Evolutionary conservation across 805 yeast species (phyloP).

Genomic region (Diddensiella santjacobensis): DNA sequence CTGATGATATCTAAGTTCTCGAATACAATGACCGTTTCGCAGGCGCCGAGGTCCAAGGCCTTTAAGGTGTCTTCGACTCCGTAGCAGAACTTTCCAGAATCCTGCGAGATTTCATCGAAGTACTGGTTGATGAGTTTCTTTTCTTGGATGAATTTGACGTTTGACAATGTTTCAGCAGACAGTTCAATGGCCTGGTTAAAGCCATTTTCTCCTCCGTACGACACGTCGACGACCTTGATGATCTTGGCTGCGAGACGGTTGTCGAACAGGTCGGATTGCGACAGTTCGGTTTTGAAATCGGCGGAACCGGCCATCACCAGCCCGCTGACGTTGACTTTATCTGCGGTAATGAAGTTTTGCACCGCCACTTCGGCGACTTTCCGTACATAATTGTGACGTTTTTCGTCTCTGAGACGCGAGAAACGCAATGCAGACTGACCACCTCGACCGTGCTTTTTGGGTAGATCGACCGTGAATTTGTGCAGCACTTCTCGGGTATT

Average conservation of each 20-base stretch:
- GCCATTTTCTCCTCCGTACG: slow-evolving; percentile 99
- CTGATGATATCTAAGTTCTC: slow-evolving; percentile 87
- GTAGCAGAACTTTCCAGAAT: slow-evolving; percentile 95
- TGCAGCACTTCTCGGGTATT: slow-evolving; percentile 95
- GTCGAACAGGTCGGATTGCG: slow-evolving; percentile 91
- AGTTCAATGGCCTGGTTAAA: slow-evolving; percentile 98
- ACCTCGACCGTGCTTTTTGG: slow-evolving; percentile 99
- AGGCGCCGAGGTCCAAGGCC: slow-evolving; percentile 94
- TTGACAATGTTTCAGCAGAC: slow-evolving; percentile 93
- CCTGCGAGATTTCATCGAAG: slow-evolving; percentile 97
- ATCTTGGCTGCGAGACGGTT: slow-evolving; percentile 81
- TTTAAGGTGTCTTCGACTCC: slow-evolving; percentile 95
- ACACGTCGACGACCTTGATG: slow-evolving; percentile 89
- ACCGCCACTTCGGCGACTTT: slow-evolving; percentile 98
- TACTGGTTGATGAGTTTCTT: slow-evolving; percentile 88
- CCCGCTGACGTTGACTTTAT: slow-evolving; percentile 92
- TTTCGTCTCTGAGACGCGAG: slow-evolving; percentile 97
- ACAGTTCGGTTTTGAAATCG: slow-evolving; percentile 93
- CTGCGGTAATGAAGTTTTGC: slow-evolving; percentile 91
- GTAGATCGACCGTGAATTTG: slow-evolving; percentile 94
- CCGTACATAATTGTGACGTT: slow-evolving; percentile 97
- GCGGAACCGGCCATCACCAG: slow-evolving; percentile 98
- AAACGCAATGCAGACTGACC: slow-evolving; percentile 99
- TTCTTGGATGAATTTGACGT: slow-evolving; percentile 97
- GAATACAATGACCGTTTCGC: slow-evolving; percentile 87